Evolutionary conservation across 2,329 filamentous ascomycete species (phyloP).

Genomic region (Trichoderma atrobrunneum): DNA sequence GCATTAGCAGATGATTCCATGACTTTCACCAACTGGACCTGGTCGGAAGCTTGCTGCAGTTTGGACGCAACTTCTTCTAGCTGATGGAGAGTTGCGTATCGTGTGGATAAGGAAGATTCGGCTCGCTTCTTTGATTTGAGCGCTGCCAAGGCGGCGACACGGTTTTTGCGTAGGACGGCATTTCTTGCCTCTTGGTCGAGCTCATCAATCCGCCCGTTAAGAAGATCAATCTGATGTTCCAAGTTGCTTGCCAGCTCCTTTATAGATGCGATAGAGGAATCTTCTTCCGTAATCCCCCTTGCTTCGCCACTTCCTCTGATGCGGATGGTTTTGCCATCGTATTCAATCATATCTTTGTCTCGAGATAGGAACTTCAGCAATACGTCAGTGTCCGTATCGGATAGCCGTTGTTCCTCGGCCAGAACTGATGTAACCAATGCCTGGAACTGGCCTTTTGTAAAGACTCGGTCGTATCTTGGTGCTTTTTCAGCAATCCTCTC

Average conservation of each 20-base stretch:
- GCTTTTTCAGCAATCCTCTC: conserved; percentile 42
- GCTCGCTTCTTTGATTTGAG: conserved; percentile 80
- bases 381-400: conserved; percentile 64
- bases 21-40: conserved; percentile 76
- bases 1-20: conserved; percentile 77
- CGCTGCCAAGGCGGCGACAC: conserved; percentile 70
- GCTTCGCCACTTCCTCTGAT: conserved; percentile 58
- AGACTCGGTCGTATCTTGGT: conserved; percentile 63
- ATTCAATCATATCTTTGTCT: conserved; percentile 59
- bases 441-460: conserved; percentile 63
- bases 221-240: conserved; percentile 65
- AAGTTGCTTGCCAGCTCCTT: conserved; percentile 75
- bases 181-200: conserved; percentile 64
- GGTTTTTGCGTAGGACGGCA: conserved; percentile 71
- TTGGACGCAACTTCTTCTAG: conserved; percentile 80
- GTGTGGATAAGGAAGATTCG: conserved; percentile 68
- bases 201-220: conserved; percentile 64
- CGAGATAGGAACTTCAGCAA: conserved; percentile 67
- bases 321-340: conserved; percentile 69
- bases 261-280: conserved; percentile 77
- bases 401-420: conserved; percentile 49
- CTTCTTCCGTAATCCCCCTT: conserved; percentile 66
- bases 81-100: conserved; percentile 71
- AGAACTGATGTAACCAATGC: conserved; percentile 55
- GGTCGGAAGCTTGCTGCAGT: conserved; percentile 81